phyloP scores from a whole-genome alignment of 768 basidiomycete genomes.

The Naganishia vishniacii region DNA sequence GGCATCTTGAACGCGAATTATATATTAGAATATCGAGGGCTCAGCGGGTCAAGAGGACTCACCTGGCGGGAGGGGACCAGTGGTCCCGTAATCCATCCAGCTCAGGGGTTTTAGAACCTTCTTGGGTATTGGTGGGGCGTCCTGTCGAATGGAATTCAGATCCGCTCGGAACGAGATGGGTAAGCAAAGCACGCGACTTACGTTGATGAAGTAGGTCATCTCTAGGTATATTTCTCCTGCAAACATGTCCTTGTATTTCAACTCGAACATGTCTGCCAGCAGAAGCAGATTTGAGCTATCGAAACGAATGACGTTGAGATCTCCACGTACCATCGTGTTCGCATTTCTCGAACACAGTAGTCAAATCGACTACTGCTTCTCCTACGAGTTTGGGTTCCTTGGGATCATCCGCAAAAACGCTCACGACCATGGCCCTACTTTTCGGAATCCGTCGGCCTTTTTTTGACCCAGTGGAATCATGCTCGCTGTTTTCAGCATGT shows the following conservation, averaged over 20 bases:
- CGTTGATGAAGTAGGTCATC: constrained; percentile 82
- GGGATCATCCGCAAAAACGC: constrained; percentile 75
- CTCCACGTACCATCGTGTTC: constrained; percentile 76
- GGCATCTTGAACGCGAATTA: not conserved
- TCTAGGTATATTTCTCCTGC: constrained; percentile 86
- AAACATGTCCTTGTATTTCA: constrained; percentile 70
- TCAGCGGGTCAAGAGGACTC: not conserved
- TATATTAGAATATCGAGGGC: not conserved
- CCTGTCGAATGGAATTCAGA: constrained; percentile 5
- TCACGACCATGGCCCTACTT: constrained; percentile 59
- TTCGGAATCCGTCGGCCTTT: constrained; percentile 37
- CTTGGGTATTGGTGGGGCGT: constrained; percentile 27
- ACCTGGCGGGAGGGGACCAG: not conserved
- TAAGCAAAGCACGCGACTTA: constrained; percentile 27
- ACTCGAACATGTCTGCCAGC: constrained; percentile 79
- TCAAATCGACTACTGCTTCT: constrained; percentile 66
- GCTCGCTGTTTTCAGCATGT: not conserved
- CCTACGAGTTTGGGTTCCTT: constrained; percentile 75
- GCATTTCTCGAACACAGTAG: constrained; percentile 71
- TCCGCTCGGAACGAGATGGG: not conserved
- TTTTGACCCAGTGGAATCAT: constrained; percentile 19
- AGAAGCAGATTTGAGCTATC: not conserved
- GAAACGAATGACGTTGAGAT: too few relatives aligned
- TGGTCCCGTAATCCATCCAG: constrained; percentile 17
- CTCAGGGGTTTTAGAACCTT: constrained; percentile 27